These are phyloP conservation scores for Elongisporangium undulatum DNA, from an alignment of 352 stramenopile genomes.

Conservation along the genomic window DNA sequence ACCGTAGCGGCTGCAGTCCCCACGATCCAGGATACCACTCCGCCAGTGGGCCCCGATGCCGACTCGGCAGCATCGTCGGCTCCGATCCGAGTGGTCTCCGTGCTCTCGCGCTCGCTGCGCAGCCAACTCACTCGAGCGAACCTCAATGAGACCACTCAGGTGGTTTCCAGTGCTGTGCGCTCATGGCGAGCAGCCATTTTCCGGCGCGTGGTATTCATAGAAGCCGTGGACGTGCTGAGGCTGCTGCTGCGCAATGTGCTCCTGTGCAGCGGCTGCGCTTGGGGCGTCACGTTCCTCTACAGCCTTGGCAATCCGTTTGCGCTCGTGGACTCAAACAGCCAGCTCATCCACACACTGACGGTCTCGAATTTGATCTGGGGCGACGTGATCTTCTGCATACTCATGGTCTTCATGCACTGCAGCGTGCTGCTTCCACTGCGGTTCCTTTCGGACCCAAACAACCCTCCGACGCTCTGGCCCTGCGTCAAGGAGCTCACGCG, in stretches of 20 bases:
- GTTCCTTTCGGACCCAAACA: slow-evolving; percentile 11
- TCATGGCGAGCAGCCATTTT: too few relatives aligned
- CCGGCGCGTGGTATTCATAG: too few relatives aligned
- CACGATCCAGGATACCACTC: too few relatives aligned
- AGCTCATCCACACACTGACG: slow-evolving; percentile 16
- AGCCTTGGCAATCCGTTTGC: slow-evolving; percentile 24
- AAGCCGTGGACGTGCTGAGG: too few relatives aligned
- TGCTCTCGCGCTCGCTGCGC: too few relatives aligned
- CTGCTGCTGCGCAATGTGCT: slow-evolving; percentile 17
- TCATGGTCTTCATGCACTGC: slow-evolving; percentile 18
- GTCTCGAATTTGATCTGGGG: slow-evolving; percentile 24
- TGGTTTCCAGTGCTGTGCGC: too few relatives aligned
- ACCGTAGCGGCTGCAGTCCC: too few relatives aligned
- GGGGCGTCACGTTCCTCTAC: slow-evolving; percentile 19
- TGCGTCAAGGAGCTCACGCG: slow-evolving; percentile 9
- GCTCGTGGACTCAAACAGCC: slow-evolving; percentile 1
- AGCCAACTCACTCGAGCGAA: too few relatives aligned
- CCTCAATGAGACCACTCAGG: too few relatives aligned
- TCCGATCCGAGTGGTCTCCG: too few relatives aligned
- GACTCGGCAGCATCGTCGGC: too few relatives aligned
- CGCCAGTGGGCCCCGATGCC: too few relatives aligned
- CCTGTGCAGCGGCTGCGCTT: slow-evolving; percentile 16
- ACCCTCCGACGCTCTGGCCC: slow-evolving; percentile 6
- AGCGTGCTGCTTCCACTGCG: slow-evolving; percentile 17
- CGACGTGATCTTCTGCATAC: slow-evolving; percentile 16